phyloP scores from a whole-genome alignment of 2,329 filamentous ascomycete species.

The Arthrobotrys pseudoclavata region DNA sequence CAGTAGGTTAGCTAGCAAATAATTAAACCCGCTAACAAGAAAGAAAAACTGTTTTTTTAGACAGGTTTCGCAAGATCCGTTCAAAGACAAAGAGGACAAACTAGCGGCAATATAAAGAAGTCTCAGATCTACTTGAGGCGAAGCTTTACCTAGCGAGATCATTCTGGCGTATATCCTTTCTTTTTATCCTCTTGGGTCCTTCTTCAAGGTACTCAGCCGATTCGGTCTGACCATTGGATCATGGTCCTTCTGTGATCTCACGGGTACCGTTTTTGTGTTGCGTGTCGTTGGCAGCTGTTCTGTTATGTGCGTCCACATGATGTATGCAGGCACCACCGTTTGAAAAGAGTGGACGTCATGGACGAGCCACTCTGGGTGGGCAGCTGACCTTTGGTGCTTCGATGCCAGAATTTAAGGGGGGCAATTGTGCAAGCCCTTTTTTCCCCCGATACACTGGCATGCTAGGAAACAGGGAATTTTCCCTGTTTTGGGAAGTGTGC shows the following conservation, averaged over 20 bases:
- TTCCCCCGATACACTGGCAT: background rate
- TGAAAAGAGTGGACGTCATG: constrained; percentile 11
- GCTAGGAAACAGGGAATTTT: constrained; percentile 3
- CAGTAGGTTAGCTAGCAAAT: constrained; percentile 7
- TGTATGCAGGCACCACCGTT: constrained; percentile 40
- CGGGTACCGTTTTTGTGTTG: constrained; percentile 54
- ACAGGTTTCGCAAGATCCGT: constrained; percentile 12
- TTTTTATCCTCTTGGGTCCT: background rate
- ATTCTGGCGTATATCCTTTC: constrained; percentile 1
- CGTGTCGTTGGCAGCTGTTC: constrained; percentile 59
- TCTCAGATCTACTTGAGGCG: constrained; percentile 23
- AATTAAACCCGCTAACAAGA: background rate
- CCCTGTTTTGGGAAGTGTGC: constrained; percentile 4
- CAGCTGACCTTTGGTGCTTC: constrained; percentile 27
- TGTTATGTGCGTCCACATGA: constrained; percentile 39
- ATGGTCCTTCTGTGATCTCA: constrained; percentile 33
- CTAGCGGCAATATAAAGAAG: constrained; percentile 27
- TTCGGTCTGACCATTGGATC: constrained; percentile 23
- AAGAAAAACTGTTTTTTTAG: constrained; percentile 7
- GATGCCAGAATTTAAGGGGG: background rate
- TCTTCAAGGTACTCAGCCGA: constrained; percentile 1
- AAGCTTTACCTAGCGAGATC: constrained; percentile 10
- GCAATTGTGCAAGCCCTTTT: background rate
- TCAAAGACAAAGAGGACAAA: constrained; percentile 27
- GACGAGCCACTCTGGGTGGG: constrained; percentile 25